Percentiles rank a stretch among this genome's conserved stretches.
These are phyloP conservation scores for Penicillium rolfsii DNA, from an alignment of 2,329 filamentous ascomycete genomes.

Conservation along the genomic window DNA sequence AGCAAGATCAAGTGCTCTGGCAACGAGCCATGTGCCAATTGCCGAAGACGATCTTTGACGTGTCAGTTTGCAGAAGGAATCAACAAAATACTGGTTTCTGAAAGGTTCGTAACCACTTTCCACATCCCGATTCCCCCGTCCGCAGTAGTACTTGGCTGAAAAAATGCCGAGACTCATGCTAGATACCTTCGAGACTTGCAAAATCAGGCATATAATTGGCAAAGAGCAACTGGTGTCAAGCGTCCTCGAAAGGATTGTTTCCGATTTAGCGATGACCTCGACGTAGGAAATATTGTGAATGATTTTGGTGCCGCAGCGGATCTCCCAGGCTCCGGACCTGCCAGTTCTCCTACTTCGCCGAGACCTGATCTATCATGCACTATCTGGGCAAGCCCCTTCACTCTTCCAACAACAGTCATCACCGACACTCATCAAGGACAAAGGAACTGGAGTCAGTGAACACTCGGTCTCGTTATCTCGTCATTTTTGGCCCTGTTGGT, in stretches of 20 bases:
- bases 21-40: slow-evolving; percentile 42
- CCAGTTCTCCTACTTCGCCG: background rate
- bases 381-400: slow-evolving; percentile 22
- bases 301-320: background rate
- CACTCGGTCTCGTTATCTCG: background rate
- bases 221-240: slow-evolving; percentile 4
- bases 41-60: slow-evolving; percentile 15
- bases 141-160: background rate
- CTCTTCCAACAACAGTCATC: slow-evolving; percentile 15
- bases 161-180: background rate
- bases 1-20: slow-evolving; percentile 52
- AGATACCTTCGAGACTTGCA: slow-evolving; percentile 16
- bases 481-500: background rate
- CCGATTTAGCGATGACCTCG: background rate
- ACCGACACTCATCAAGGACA: slow-evolving; percentile 10
- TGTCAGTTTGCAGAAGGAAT: slow-evolving; percentile 13
- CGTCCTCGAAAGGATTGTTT: background rate
- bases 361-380: slow-evolving; percentile 3
- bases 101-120: background rate
- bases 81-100: slow-evolving; percentile 12
- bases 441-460: slow-evolving; percentile 13
- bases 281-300: background rate
- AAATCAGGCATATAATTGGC: slow-evolving; percentile 21
- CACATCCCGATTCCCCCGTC: background rate
- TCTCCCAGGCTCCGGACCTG: background rate